Conservation (phyloP, 768 basidiomycete genomes). For the Vararia minispora region DNA sequence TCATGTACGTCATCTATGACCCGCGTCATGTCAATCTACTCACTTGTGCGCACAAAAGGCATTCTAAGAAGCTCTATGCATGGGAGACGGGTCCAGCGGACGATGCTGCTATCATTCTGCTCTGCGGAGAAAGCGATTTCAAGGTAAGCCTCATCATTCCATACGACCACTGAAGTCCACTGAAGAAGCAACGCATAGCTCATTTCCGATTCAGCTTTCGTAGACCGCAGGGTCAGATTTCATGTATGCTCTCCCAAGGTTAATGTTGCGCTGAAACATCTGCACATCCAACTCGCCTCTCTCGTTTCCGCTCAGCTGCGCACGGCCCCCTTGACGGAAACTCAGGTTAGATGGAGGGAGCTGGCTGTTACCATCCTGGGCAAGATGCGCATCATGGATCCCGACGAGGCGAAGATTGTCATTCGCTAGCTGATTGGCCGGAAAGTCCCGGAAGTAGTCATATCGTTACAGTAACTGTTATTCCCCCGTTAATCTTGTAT, state of each 20-base stretch:
- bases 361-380: conserved; percentile 54
- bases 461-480: no score
- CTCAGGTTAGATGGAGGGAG: conserved; percentile 65
- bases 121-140: conserved; percentile 88
- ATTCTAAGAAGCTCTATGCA: conserved; percentile 84
- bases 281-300: conserved; percentile 51
- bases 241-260: conserved; percentile 57
- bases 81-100: conserved; percentile 93
- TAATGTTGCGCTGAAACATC: conserved; percentile 66
- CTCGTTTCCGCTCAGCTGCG: conserved; percentile 61
- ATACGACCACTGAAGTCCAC: background rate
- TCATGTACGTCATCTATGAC: conserved; percentile 48
- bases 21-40: background rate
- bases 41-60: conserved; percentile 37
- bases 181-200: conserved; percentile 34
- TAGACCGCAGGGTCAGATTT: conserved; percentile 84
- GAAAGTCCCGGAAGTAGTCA: no score
- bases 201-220: conserved; percentile 51
- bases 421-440: no score
- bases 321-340: conserved; percentile 42
- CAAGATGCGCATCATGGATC: conserved; percentile 31
- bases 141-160: conserved; percentile 38
- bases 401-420: conserved; percentile 10
- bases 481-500: no score
- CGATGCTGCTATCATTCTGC: conserved; percentile 65